Evolutionary conservation across 768 basidiomycete genomes (phyloP), one percentile per base, ranked within the genome.

Genomic region (Lepiota venenata): DNA sequence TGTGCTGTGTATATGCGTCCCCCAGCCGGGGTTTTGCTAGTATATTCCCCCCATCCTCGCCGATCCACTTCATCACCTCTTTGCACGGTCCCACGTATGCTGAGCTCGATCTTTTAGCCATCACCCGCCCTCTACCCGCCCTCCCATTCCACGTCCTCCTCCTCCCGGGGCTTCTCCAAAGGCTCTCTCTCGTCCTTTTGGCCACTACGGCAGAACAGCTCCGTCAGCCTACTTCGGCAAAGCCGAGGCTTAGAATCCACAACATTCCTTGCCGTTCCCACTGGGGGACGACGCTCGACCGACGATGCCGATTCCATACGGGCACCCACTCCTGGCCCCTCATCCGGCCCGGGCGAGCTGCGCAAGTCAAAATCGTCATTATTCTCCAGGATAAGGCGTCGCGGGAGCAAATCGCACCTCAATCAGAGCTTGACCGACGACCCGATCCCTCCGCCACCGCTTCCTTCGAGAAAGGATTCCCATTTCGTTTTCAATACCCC

Each of bases 151-250:
- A 5, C 25, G 25, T 22, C 58, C 60, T 2, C 62, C 59, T 22
- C 64, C 56, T 38, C 64, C 56, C 38, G 64, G 60, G 58, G 56
- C 56, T 43, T 60, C 58, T 25, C 64, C 48, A 72, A 69, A 61
- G 61, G 62, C 22, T 71, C 71, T 21, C 59, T 69, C 20, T 58
- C 67, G n/a, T 62, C 56, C 27, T 32, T 60, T 40, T 44, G 50
- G 14, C 61, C 63, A 21, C 50, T 65, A n/a, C 59, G 58, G 2
- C 58, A 58, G 15, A 51, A 47, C 12, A 61, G 61, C 45, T 45
- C 59, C 5, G 41, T 56, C 3, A 61, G 60, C 35, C 41, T 60
- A 12, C 58, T 62, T 18, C 62, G 61, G 16, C 32, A 47, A 37
- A 43, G 58, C 4, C 60, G 60, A 20, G 42, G 35, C 4, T 63